phyloP scores from a whole-genome alignment of 352 stramenopile species.

The Blastocystis sp. region DNA sequence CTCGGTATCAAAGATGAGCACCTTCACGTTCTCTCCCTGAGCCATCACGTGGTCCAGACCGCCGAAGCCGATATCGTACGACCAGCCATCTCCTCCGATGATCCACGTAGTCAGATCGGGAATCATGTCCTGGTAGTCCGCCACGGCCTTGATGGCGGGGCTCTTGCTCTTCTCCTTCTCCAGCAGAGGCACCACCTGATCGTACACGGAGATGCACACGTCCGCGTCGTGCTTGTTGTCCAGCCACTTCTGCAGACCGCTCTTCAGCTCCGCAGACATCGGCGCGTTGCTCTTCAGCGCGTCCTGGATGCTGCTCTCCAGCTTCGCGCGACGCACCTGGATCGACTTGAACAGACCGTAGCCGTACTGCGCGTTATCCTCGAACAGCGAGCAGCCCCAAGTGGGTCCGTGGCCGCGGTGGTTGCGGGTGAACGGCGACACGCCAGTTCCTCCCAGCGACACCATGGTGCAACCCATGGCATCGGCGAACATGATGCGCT shows the following conservation, averaged over 20 bases:
- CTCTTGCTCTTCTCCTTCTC: slow-evolving; percentile 53
- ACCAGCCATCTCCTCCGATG: slow-evolving; percentile 67
- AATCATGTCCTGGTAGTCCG: slow-evolving; percentile 65
- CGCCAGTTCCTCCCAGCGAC: slow-evolving; percentile 61
- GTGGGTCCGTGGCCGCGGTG: slow-evolving; percentile 60
- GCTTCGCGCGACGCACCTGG: slow-evolving; percentile 61
- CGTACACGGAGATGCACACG: slow-evolving; percentile 62
- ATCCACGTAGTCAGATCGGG: slow-evolving; percentile 67
- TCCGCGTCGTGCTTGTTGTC: slow-evolving; percentile 65
- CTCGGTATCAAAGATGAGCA: slow-evolving; percentile 67
- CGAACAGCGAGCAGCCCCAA: slow-evolving; percentile 64
- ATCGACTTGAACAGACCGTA: slow-evolving; percentile 59
- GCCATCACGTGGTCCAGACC: slow-evolving; percentile 66
- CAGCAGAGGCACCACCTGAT: slow-evolving; percentile 59
- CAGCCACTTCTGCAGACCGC: slow-evolving; percentile 65
- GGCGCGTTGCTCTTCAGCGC: slow-evolving; percentile 21
- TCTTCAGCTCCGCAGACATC: slow-evolving; percentile 61
- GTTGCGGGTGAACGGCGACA: slow-evolving; percentile 61
- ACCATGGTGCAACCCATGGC: slow-evolving; percentile 65
- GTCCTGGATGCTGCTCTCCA: slow-evolving; percentile 62
- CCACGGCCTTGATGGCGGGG: slow-evolving; percentile 61
- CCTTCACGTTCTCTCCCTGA: slow-evolving; percentile 66
- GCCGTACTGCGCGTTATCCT: slow-evolving; percentile 65
- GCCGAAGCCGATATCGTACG: slow-evolving; percentile 67
- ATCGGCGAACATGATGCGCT: slow-evolving; percentile 67